Base-by-base conservation (phyloP, 208 protist genomes). In the Wallacemonas sp. region DNA sequence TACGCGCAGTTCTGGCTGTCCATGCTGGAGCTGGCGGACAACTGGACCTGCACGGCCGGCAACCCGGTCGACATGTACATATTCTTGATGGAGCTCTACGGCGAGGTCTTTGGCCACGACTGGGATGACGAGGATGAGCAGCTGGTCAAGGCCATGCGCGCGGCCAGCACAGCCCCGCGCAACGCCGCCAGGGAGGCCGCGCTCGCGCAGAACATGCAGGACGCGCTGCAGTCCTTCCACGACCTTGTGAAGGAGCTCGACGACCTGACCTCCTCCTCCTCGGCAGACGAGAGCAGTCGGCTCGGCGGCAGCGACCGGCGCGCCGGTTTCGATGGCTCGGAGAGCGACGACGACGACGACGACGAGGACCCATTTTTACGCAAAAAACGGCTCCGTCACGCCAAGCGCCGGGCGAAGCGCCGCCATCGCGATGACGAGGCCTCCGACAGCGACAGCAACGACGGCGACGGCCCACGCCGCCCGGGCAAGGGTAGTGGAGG, bases 1-100 rank as follows among this genome's bases (percentile, higher is more conserved):
- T 96, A 82, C 67, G 70, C 65, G 33, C 90, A 96, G 71, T 96
- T 96, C 65, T 93, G 87, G 85, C 57, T 73, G 25, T 87, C 90
- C 0, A 93, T 96, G 85, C 63, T 96, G 65, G 82, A 92, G 75
- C 74, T 96, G 44, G 83, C 84, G 28, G 90, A 96, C 61, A 96
- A 93, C 74, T 96, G 90, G 87, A 96, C 87, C 14, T 81, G 67
- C 62, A 88, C 75, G 49, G 86, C 65, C 18, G 76, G 75, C 0
- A 81, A 93, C 69, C 82, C 81, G 38, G 65, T 75, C 20, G 90
- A 96, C 74, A 82, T 77, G 20, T 86, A 82, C 26, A 52, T 83
- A 22, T 93, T 96, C 63, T 46, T 96, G 11, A 72, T 84, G 65
- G 87, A 93, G 73, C 74, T 96, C 8, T 96, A 96, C 74, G 76